A percentile compares a stretch with the other conserved stretches of the same genome.
These are phyloP conservation scores for Actinomortierella ambigua DNA, from an alignment of 371 early-diverging fungal species.

Conservation along the genomic window DNA sequence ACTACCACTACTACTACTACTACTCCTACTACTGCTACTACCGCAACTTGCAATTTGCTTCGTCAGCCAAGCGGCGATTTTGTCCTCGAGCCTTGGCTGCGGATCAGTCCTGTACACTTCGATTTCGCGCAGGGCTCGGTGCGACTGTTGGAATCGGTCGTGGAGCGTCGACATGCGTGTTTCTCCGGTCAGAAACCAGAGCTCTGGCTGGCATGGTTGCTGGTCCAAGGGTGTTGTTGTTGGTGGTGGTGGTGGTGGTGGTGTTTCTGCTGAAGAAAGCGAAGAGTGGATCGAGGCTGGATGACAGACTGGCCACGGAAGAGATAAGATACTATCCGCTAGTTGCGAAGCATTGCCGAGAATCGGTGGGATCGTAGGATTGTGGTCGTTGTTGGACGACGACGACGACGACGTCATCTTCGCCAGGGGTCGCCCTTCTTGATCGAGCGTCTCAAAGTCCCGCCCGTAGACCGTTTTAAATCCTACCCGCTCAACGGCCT, in stretches of 20 bases:
- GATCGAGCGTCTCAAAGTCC: too few species aligned
- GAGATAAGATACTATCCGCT: conserved; percentile 18
- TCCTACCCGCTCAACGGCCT: conserved; percentile 13
- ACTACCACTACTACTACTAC: neutral
- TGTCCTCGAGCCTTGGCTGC: conserved; percentile 11
- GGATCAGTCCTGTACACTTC: conserved; percentile 23
- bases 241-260: neutral
- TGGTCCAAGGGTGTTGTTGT: neutral
- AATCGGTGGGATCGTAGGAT: neutral
- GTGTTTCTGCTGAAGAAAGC: neutral
- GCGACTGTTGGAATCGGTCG: conserved; percentile 7
- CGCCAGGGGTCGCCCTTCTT: neutral
- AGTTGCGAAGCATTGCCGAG: conserved; percentile 20
- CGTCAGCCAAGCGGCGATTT: conserved; percentile 9
- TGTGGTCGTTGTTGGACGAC: neutral
- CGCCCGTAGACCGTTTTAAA: conserved; percentile 28
- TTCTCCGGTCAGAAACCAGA: conserved; percentile 37
- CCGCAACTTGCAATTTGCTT: neutral
- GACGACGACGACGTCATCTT: neutral
- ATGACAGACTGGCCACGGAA: conserved; percentile 30
- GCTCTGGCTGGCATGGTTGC: conserved; percentile 4
- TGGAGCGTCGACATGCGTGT: conserved; percentile 28
- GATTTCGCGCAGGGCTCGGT: conserved; percentile 19
- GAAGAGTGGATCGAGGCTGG: too few species aligned
- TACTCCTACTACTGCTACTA: too few species aligned